Percentiles rank a stretch among this genome's conserved stretches.
Conservation (phyloP, 202 grass and related monocot species). For the Saccharum hybrid region DNA sequence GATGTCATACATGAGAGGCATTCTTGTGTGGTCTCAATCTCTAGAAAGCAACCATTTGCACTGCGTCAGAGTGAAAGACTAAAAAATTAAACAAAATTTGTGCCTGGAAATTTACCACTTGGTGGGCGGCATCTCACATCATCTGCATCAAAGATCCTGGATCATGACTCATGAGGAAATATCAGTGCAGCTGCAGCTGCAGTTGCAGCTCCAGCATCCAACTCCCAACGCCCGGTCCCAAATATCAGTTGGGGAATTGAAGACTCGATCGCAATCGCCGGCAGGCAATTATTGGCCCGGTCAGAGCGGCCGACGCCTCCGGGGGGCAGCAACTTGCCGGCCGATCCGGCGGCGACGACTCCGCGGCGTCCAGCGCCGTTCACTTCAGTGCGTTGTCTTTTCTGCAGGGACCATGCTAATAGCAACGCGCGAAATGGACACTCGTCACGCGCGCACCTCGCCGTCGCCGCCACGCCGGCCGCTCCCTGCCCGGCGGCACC, state of each 20-base stretch:
- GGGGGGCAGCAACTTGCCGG: neutral
- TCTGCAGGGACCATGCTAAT: neutral
- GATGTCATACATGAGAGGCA: neutral
- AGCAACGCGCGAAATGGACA: neutral
- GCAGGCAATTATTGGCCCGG: neutral
- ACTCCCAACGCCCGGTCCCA: slow-evolving; percentile 1
- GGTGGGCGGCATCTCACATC: neutral
- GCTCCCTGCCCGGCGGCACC: neutral
- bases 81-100: neutral
- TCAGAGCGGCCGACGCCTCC: neutral
- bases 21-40: neutral
- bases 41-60: neutral
- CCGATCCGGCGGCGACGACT: neutral
- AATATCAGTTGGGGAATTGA: too few species aligned
- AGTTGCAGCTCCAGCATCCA: neutral
- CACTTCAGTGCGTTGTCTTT: neutral
- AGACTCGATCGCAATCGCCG: neutral
- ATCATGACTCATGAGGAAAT: neutral
- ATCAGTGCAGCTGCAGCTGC: too few species aligned
- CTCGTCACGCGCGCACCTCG: slow-evolving; percentile 6
- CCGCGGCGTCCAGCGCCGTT: neutral
- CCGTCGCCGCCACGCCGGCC: slow-evolving; percentile 1
- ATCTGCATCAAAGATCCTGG: neutral
- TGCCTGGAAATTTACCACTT: neutral
- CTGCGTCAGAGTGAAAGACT: neutral